Evolutionary conservation across 228 moss, liverwort and hornwort species (phyloP).

Genomic region (Sphagnum fallax): DNA sequence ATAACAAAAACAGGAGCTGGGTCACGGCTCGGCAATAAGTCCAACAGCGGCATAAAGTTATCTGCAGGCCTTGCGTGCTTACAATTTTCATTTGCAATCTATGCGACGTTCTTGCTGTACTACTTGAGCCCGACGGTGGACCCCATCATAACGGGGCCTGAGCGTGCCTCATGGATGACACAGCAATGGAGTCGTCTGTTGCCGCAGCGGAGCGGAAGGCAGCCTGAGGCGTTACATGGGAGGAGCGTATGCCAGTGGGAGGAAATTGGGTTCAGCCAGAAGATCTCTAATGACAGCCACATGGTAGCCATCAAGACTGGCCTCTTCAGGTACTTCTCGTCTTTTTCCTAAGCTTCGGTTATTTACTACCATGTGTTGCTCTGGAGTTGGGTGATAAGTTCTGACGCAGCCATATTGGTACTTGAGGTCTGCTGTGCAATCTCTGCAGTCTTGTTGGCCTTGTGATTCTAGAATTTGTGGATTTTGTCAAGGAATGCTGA

Average conservation of each 20-base stretch:
- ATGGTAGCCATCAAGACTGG: constrained; percentile 55
- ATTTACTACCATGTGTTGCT: too few relatives aligned
- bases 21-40: too few relatives aligned
- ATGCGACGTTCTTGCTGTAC: constrained; percentile 72
- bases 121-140: constrained; percentile 66
- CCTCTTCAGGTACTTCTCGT: constrained; percentile 24
- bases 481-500: too few relatives aligned
- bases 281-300: constrained; percentile 51
- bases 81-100: constrained; percentile 70
- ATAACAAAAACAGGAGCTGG: too few relatives aligned
- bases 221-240: not conserved
- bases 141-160: constrained; percentile 17
- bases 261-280: constrained; percentile 59
- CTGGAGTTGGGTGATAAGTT: too few relatives aligned
- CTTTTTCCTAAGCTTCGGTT: not conserved
- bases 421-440: too few relatives aligned
- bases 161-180: constrained; percentile 65
- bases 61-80: constrained; percentile 55
- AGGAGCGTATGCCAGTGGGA: constrained; percentile 40
- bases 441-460: too few relatives aligned
- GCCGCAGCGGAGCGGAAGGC: constrained; percentile 5
- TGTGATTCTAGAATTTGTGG: too few relatives aligned
- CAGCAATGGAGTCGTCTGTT: constrained; percentile 60
- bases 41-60: constrained; percentile 19
- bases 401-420: too few relatives aligned